Percentiles rank a stretch among this genome's conserved stretches.
Evolutionary conservation across 129 eudicot species (phyloP).

Genomic region (Oenanthe sinensis): DNA sequence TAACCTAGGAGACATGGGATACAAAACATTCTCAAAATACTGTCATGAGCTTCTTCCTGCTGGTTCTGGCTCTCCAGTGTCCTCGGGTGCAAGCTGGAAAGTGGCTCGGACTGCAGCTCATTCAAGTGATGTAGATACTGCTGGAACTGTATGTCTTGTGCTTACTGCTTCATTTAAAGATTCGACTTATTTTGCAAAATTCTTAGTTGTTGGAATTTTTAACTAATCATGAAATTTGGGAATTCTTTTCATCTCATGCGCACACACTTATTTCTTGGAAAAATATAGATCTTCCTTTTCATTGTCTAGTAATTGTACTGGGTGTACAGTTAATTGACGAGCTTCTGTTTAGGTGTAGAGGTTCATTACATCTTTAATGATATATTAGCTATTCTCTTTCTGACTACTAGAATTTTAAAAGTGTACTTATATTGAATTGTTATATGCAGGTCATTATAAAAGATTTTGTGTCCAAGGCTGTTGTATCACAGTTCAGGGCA

Average conservation of each 20-base stretch:
- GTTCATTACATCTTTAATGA: neutral
- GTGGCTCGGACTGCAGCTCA: slow-evolving; percentile 43
- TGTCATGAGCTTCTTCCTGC: slow-evolving; percentile 78
- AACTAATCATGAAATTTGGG: neutral
- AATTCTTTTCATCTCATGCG: neutral
- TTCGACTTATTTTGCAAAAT: neutral
- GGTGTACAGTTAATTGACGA: neutral
- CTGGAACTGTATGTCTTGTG: slow-evolving; percentile 55
- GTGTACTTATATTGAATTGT: slow-evolving; percentile 2
- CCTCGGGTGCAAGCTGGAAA: slow-evolving; percentile 45
- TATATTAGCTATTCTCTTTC: neutral
- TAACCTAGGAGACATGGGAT: slow-evolving; percentile 81
- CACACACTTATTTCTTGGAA: neutral
- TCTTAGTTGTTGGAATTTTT: neutral
- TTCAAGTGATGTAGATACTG: slow-evolving; percentile 60
- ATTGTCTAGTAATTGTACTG: neutral
- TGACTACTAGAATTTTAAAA: neutral
- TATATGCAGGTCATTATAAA: slow-evolving; percentile 65
- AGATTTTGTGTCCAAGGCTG: slow-evolving; percentile 62
- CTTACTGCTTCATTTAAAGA: neutral
- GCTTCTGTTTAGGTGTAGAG: neutral
- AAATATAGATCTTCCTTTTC: neutral
- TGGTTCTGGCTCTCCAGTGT: slow-evolving; percentile 51
- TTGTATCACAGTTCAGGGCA: slow-evolving; percentile 82
- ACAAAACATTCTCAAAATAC: slow-evolving; percentile 77